phyloP scores from a whole-genome alignment of 2,329 filamentous ascomycete genomes.

The Graphiopsis chlorocephala region DNA sequence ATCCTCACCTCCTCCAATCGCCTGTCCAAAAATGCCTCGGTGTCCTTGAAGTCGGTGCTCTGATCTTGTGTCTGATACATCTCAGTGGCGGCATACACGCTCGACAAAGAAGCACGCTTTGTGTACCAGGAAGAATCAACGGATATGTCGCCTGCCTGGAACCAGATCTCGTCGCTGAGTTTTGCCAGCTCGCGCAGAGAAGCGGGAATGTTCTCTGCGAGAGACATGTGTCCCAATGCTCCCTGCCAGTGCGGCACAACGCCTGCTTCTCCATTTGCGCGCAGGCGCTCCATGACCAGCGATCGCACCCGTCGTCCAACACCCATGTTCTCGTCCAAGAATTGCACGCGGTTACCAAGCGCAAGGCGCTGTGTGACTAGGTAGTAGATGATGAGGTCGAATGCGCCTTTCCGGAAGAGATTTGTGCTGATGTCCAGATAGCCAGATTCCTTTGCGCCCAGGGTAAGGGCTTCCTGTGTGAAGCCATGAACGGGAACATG shows the following conservation, averaged over 20 bases:
- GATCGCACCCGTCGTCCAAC: conserved; percentile 65
- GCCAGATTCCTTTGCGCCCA: conserved; percentile 78
- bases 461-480: conserved; percentile 66
- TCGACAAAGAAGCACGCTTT: conserved; percentile 61
- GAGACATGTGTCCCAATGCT: conserved; percentile 86
- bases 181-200: conserved; percentile 76
- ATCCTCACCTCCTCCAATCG: conserved; percentile 67
- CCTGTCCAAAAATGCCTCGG: conserved; percentile 73
- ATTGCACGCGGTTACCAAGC: conserved; percentile 52
- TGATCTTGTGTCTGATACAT: conserved; percentile 91
- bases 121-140: conserved; percentile 90
- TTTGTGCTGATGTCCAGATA: conserved; percentile 85
- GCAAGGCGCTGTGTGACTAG: conserved; percentile 64
- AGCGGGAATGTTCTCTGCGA: conserved; percentile 71
- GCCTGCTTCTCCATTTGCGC: conserved; percentile 61
- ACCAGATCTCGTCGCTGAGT: conserved; percentile 90
- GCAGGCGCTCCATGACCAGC: conserved; percentile 73
- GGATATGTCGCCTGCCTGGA: conserved; percentile 74
- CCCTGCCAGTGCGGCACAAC: conserved; percentile 82
- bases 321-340: conserved; percentile 38
- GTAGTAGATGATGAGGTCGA: conserved; percentile 78
- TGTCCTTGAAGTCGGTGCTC: conserved; percentile 70
- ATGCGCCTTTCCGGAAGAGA: conserved; percentile 74
- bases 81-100: conserved; percentile 71
- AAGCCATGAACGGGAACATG: conserved; percentile 84